These are phyloP conservation scores for Ophiorrhiza pumila DNA, from an alignment of 257 asterid species.

Conservation along the genomic window DNA sequence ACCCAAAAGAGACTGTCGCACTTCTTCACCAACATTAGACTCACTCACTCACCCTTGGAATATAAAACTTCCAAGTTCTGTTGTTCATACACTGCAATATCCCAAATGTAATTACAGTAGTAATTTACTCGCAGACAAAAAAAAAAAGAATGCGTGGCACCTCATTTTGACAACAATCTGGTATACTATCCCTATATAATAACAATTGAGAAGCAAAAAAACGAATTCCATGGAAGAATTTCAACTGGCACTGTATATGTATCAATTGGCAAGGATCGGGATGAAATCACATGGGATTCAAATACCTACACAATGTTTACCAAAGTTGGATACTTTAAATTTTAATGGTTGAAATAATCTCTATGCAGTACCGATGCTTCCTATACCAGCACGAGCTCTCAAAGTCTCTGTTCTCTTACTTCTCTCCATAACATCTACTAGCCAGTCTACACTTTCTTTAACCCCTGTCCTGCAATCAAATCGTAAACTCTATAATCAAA, in stretches of 20 bases:
- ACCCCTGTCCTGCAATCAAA: slow-evolving; percentile 58
- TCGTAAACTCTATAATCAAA: neutral
- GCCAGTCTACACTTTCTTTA: slow-evolving; percentile 80
- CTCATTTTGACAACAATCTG: slow-evolving; percentile 2
- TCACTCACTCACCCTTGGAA: too few species aligned
- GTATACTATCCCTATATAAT: neutral
- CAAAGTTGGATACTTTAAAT: neutral
- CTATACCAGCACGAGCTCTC: slow-evolving; percentile 56
- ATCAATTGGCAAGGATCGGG: slow-evolving; percentile 13
- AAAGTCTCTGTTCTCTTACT: slow-evolving; percentile 73
- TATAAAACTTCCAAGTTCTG: neutral
- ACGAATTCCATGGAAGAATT: neutral
- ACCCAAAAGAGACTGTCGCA: too few species aligned
- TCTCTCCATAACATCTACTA: slow-evolving; percentile 75
- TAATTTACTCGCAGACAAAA: neutral
- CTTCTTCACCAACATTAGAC: too few species aligned
- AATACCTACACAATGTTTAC: slow-evolving; percentile 21
- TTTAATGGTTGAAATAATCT: neutral
- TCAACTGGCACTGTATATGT: neutral
- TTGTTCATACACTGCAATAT: neutral
- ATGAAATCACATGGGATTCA: slow-evolving; percentile 20
- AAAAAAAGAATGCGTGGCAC: neutral
- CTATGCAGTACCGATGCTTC: slow-evolving; percentile 13
- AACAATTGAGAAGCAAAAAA: neutral
- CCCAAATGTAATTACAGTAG: too few species aligned